A percentile compares a stretch with the other conserved stretches of the same genome.
Conservation (phyloP, 2,329 filamentous ascomycete species). For the Venturia nashicola region DNA sequence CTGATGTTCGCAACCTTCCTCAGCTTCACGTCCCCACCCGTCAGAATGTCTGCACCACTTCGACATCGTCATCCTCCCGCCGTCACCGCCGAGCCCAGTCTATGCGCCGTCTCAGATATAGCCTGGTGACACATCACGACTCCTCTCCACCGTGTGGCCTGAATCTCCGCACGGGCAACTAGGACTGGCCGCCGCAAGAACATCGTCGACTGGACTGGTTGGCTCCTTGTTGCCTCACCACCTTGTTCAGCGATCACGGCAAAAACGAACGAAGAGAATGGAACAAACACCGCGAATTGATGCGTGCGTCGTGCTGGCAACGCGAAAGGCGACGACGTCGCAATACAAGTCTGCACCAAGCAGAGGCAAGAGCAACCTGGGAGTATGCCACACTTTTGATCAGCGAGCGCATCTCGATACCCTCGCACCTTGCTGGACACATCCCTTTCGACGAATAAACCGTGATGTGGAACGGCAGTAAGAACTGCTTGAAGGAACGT, state of each 20-base stretch:
- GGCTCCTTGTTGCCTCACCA: not conserved
- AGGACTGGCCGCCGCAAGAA: too few species aligned
- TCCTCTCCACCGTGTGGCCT: not conserved
- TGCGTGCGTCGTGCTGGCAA: not conserved
- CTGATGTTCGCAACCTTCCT: not conserved
- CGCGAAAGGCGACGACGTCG: too few species aligned
- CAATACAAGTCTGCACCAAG: too few species aligned
- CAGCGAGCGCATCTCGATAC: too few species aligned
- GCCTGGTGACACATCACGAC: constrained; percentile 5
- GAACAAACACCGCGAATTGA: not conserved
- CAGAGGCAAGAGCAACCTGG: too few species aligned
- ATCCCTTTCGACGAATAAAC: too few species aligned
- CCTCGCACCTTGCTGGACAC: too few species aligned
- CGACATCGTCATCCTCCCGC: not conserved
- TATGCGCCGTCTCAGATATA: constrained; percentile 2
- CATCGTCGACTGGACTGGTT: not conserved
- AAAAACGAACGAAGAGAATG: not conserved
- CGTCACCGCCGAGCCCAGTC: not conserved
- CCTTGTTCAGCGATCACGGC: not conserved
- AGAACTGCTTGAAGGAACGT: too few species aligned
- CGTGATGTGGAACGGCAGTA: too few species aligned
- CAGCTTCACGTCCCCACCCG: not conserved
- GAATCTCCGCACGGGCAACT: not conserved
- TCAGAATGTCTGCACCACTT: not conserved
- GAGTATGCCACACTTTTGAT: too few species aligned